Evolutionary conservation across 2,329 filamentous ascomycete species (phyloP).

Genomic region (Corynespora cassiicola): DNA sequence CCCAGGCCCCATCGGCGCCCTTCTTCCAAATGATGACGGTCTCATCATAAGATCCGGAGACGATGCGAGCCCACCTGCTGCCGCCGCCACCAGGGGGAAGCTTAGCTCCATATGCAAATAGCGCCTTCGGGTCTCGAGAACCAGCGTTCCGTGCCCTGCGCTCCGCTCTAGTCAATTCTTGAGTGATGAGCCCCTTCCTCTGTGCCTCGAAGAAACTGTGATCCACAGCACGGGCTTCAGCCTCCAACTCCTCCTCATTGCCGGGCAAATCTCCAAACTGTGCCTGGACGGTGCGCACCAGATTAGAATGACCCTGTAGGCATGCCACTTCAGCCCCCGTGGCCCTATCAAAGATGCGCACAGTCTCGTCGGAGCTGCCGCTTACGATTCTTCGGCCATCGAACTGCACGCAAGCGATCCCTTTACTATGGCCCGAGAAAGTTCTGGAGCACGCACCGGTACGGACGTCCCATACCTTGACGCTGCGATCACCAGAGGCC

Average conservation of each 20-base stretch:
- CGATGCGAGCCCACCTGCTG: conserved; percentile 88
- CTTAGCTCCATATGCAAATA: conserved; percentile 82
- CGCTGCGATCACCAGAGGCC: conserved; percentile 89
- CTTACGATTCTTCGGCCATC: conserved; percentile 93
- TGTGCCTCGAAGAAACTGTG: conserved; percentile 71
- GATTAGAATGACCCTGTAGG: conserved; percentile 78
- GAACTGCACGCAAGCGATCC: conserved; percentile 97
- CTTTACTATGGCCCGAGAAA: conserved; percentile 87
- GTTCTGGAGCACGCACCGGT: conserved; percentile 78
- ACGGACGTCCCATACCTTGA: conserved; percentile 94
- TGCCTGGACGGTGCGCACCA: conserved; percentile 94
- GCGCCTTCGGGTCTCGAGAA: conserved; percentile 75
- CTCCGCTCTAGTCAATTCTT: conserved; percentile 37
- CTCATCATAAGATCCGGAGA: conserved; percentile 96
- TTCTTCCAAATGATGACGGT: conserved; percentile 94
- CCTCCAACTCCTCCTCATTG: conserved; percentile 75
- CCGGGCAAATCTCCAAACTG: conserved; percentile 90
- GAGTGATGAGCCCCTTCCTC: conserved; percentile 50
- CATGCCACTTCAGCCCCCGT: conserved; percentile 90
- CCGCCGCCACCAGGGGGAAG: conserved; percentile 91
- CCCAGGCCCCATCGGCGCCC: conserved; percentile 85
- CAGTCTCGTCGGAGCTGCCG: conserved; percentile 93
- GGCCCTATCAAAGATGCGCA: conserved; percentile 90
- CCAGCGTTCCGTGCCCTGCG: conserved; percentile 67
- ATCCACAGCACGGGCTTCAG: conserved; percentile 76